phyloP scores from a whole-genome alignment of 768 basidiomycete genomes.

The Mycena amicta region DNA sequence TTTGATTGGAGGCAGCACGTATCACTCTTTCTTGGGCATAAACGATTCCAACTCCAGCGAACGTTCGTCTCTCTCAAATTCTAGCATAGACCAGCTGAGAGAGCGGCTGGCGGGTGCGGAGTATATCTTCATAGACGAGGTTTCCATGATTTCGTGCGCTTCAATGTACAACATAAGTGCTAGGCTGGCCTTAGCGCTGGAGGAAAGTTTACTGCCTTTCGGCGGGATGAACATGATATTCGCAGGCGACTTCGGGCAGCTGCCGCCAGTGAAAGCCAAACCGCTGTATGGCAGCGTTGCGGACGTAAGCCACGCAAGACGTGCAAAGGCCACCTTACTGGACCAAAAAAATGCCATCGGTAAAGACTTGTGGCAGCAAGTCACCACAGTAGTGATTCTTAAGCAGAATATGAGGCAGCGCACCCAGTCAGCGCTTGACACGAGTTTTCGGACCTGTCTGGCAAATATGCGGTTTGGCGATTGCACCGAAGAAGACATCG shows the following conservation, averaged over 20 bases:
- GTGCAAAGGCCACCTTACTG: background rate
- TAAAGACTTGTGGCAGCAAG: conserved; percentile 27
- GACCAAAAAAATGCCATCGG: conserved; percentile 21
- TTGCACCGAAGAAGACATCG: conserved; percentile 27
- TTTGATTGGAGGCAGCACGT: conserved; percentile 24
- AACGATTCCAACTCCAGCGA: background rate
- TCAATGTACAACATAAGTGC: conserved; percentile 13
- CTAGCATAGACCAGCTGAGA: too few relatives aligned
- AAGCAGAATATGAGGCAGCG: conserved; percentile 34
- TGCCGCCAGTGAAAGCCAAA: conserved; percentile 25
- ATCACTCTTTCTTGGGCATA: conserved; percentile 21
- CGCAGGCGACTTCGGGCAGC: conserved; percentile 26
- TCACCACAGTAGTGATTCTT: conserved; percentile 26
- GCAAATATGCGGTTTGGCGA: conserved; percentile 33
- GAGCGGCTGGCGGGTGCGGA: conserved; percentile 19
- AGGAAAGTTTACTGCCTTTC: conserved; percentile 15
- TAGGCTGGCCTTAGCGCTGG: conserved; percentile 9
- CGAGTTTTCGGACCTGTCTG: conserved; percentile 28
- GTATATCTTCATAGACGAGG: conserved; percentile 34
- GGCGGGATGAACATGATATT: conserved; percentile 32
- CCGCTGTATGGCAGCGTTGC: conserved; percentile 8
- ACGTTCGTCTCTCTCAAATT: too few relatives aligned
- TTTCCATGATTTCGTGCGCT: conserved; percentile 32
- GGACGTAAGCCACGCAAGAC: conserved; percentile 7
- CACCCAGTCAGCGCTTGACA: conserved; percentile 28